Base-by-base conservation (phyloP, 2,329 filamentous ascomycete genomes). In the Botrytis elliptica region DNA sequence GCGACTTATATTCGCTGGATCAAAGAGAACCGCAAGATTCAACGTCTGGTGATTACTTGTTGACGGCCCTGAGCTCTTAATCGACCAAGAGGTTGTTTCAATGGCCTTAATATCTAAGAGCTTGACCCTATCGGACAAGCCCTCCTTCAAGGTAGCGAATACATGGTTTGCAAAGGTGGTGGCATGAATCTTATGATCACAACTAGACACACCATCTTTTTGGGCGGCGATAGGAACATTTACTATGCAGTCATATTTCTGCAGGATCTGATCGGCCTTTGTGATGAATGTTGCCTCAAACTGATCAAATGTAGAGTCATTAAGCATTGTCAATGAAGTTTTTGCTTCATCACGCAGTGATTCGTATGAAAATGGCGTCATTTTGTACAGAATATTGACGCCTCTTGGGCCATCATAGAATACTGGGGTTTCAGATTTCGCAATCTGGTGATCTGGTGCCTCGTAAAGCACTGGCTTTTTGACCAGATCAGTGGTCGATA, bases 301-400 rank as follows among this genome's bases (percentile, higher is more conserved):
- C 74, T 95, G 93, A 79, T 97, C 92, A 57, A 90, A 88, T 3
- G 88, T 84, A 65, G 89, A 88, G 79, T 96, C 90, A 74, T 92
- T 92, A 14, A 98, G 86, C 79, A 94, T 90, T 33, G 89, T 87
- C 40, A 96, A 85, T 0, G 94, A 95, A 62, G 89, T 86, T 75
- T 86, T 89, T 59, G 95, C 94, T 80, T 97, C 91, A 71, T 91
- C 87, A 65, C 90, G 90, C 62, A 99, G 85, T 73, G 91, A 82
- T 38, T 84, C 84, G 77, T 95, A 97, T 14, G 95, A 96, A 91
- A 92, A 97, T 22, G 89, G 83, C 0, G 90, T 92, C 92, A 98
- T 97, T 82, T 97, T 98, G 84, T 91, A 98, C 9, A 97, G 84
- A 33, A 98, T 80, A 78, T 99, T 99, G 72, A 97, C 85, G 44